Conservation (phyloP, 345 rosid genomes). For the Populus tremula region DNA sequence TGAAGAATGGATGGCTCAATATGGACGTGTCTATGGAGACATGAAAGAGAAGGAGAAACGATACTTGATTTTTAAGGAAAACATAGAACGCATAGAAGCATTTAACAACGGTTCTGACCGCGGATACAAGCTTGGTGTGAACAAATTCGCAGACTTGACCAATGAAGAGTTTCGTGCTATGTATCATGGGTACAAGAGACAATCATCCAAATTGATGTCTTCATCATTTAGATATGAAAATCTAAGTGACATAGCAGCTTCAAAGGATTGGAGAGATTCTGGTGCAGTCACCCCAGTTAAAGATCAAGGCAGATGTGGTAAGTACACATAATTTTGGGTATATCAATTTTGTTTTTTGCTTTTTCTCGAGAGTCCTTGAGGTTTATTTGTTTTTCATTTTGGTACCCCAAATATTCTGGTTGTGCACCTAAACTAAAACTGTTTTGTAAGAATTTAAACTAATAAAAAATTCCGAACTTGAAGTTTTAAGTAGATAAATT, state of each 20-base stretch:
- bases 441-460: no score
- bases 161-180: conserved; percentile 34
- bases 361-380: no score
- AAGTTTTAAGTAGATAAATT: no score
- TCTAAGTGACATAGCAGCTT: conserved; percentile 19
- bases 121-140: conserved; percentile 28
- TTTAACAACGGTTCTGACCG: conserved; percentile 10
- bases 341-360: no score
- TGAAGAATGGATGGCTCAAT: conserved; percentile 33
- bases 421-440: no score
- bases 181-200: conserved; percentile 22
- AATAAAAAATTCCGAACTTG: no score
- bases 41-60: conserved; percentile 16
- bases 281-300: conserved; percentile 47
- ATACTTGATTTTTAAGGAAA: conserved; percentile 24
- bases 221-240: conserved; percentile 22
- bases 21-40: conserved; percentile 25
- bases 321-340: neutral
- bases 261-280: conserved; percentile 40
- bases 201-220: neutral
- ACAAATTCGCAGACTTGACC: conserved; percentile 37
- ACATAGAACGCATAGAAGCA: conserved; percentile 20
- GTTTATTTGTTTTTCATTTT: no score
- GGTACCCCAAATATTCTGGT: no score
- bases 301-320: conserved; percentile 45